These are phyloP conservation scores for Clarireedia homoeocarpa DNA, from an alignment of 2,329 filamentous ascomycete genomes.

Conservation along the genomic window DNA sequence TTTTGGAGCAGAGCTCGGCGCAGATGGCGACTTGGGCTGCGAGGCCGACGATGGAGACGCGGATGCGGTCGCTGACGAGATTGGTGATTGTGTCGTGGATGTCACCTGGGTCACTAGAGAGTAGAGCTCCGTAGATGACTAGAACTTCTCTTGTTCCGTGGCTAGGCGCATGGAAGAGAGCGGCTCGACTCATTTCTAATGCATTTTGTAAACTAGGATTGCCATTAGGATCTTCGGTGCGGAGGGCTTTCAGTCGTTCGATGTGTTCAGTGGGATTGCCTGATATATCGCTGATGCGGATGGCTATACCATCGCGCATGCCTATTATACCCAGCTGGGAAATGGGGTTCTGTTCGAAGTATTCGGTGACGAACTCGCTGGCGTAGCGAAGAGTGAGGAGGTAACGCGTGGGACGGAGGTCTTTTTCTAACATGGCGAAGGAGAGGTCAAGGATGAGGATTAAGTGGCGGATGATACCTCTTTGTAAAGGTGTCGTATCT, in stretches of 20 bases:
- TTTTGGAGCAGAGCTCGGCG: conserved; percentile 77
- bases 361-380: conserved; percentile 82
- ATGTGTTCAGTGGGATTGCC: conserved; percentile 89
- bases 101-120: conserved; percentile 88
- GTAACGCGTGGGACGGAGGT: conserved; percentile 82
- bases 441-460: conserved; percentile 88
- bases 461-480: conserved; percentile 95
- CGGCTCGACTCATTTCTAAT: conserved; percentile 87
- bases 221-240: conserved; percentile 61
- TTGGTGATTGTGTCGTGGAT: conserved; percentile 82
- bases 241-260: conserved; percentile 60
- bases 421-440: conserved; percentile 90
- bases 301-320: conserved; percentile 85
- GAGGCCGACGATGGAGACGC: conserved; percentile 82
- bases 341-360: conserved; percentile 98
- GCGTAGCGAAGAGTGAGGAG: conserved; percentile 76
- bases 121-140: conserved; percentile 81
- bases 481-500: conserved; percentile 90
- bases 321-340: conserved; percentile 88
- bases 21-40: conserved; percentile 91
- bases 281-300: conserved; percentile 79
- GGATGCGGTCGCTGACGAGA: conserved; percentile 74
- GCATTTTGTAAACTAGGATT: conserved; percentile 86
- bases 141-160: conserved; percentile 92
- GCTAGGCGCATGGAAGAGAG: conserved; percentile 84